These are phyloP conservation scores for Umbelopsis sp. DNA, from an alignment of 192 early-diverging fungal genomes.

Conservation along the genomic window DNA sequence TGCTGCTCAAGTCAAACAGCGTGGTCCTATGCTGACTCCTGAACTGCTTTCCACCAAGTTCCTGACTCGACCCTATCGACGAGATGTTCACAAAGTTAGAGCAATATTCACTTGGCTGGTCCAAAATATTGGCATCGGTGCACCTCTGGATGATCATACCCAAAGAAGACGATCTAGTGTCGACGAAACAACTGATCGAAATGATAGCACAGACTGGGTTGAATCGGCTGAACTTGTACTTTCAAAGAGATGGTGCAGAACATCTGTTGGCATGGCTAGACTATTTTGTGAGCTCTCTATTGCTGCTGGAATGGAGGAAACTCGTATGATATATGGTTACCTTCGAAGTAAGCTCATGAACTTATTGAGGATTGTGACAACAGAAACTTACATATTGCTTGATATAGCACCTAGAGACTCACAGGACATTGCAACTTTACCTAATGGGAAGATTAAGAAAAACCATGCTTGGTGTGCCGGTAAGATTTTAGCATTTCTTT, in stretches of 20 bases:
- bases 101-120: constrained; percentile 71
- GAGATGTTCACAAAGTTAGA: constrained; percentile 58
- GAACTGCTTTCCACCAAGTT: constrained; percentile 64
- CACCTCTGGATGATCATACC: not conserved
- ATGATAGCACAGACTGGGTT: not conserved
- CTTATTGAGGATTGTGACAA: too few relatives aligned
- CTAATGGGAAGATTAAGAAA: constrained; percentile 19
- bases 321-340: constrained; percentile 49
- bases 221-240: constrained; percentile 47
- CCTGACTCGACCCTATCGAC: constrained; percentile 65
- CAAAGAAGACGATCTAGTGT: constrained; percentile 1
- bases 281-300: constrained; percentile 54
- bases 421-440: constrained; percentile 5
- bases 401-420: constrained; percentile 5
- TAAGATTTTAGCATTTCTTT: not conserved
- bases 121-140: constrained; percentile 55
- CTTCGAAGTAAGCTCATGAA: constrained; percentile 30
- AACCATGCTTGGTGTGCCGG: constrained; percentile 44
- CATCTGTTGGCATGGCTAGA: constrained; percentile 49
- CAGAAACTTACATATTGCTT: not conserved
- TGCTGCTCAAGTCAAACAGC: constrained; percentile 64
- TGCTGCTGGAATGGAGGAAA: constrained; percentile 49
- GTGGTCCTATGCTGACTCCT: constrained; percentile 58
- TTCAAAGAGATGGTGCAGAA: constrained; percentile 33
- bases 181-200: not conserved